Percentiles rank a stretch among this genome's conserved stretches.
phyloP scores from a whole-genome alignment of 768 basidiomycete genomes.

The Cyathus striatus region DNA sequence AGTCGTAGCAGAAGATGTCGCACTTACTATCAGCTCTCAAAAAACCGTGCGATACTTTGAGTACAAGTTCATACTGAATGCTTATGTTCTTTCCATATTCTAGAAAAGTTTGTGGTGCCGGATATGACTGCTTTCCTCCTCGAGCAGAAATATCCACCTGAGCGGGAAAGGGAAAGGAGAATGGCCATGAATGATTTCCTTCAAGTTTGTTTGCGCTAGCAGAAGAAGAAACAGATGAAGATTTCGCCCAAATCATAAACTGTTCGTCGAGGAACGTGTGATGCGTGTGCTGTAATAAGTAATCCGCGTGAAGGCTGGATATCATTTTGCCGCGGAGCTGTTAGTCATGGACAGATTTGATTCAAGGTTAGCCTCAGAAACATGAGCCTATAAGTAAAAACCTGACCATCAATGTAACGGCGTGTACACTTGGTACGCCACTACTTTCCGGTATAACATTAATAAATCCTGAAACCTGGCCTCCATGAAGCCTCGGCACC shows the following conservation, averaged over 20 bases:
- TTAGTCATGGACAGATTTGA: not conserved
- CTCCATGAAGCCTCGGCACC: constrained; percentile 13
- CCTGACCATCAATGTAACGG: constrained; percentile 4
- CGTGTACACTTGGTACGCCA: constrained; percentile 9
- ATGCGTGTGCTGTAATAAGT: constrained; percentile 7
- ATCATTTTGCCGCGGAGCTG: constrained; percentile 8
- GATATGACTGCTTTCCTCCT: not conserved
- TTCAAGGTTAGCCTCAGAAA: not conserved
- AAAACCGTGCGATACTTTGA: constrained; percentile 6
- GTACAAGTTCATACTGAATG: constrained; percentile 9
- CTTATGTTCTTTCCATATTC: constrained; percentile 4
- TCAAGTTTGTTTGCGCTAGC: constrained; percentile 1
- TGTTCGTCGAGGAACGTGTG: constrained; percentile 5
- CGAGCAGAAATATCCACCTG: constrained; percentile 4
- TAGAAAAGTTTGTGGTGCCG: constrained; percentile 10
- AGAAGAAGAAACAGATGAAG: not conserved
- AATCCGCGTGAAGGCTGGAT: constrained; percentile 5
- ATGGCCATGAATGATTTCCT: constrained; percentile 7
- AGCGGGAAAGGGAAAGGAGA: constrained; percentile 10
- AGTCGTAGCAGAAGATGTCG: not conserved
- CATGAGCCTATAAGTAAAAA: not conserved
- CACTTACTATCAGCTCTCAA: constrained; percentile 3
- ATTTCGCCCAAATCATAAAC: constrained; percentile 1
- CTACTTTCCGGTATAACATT: constrained; percentile 12
- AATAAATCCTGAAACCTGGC: constrained; percentile 12